These are phyloP conservation scores for Mortierella sp. DNA, from an alignment of 371 early-diverging fungal species.

Conservation along the genomic window DNA sequence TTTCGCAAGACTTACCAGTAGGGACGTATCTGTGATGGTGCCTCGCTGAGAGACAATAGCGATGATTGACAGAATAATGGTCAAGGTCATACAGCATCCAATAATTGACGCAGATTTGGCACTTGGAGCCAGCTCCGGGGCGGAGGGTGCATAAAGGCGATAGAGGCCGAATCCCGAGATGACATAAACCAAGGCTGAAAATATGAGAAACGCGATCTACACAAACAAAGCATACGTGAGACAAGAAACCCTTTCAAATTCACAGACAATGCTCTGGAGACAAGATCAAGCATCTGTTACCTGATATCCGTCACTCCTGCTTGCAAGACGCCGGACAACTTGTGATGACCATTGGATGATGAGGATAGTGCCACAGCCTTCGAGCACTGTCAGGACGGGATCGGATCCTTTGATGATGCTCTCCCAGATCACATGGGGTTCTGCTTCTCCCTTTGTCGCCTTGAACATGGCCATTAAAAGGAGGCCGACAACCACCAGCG, in stretches of 20 bases:
- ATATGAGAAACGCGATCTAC: slow-evolving; percentile 43
- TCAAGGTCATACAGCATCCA: slow-evolving; percentile 52
- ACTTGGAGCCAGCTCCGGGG: slow-evolving; percentile 46
- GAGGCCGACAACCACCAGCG: slow-evolving; percentile 31
- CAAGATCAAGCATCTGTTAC: slow-evolving; percentile 7
- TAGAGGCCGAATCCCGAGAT: slow-evolving; percentile 44
- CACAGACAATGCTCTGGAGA: neutral
- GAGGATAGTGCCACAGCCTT: slow-evolving; percentile 48
- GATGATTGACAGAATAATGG: slow-evolving; percentile 40
- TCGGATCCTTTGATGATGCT: slow-evolving; percentile 42
- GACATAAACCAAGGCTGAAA: slow-evolving; percentile 50
- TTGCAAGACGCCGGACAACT: slow-evolving; percentile 41
- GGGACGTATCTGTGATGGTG: slow-evolving; percentile 48
- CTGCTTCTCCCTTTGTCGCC: slow-evolving; percentile 31
- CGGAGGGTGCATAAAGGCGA: slow-evolving; percentile 46
- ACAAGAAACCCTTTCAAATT: neutral
- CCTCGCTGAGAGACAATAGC: slow-evolving; percentile 43
- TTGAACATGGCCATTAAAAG: slow-evolving; percentile 22
- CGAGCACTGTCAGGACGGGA: slow-evolving; percentile 42
- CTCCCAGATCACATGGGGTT: slow-evolving; percentile 42
- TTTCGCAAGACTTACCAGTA: slow-evolving; percentile 17
- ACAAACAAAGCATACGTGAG: neutral
- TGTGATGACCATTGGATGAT: slow-evolving; percentile 52
- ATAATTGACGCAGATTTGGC: slow-evolving; percentile 52
- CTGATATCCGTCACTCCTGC: slow-evolving; percentile 48